Evolutionary conservation across 495 filamentous ascomycete genomes (phyloP), one percentile per base, ranked within the genome.

Genomic region (Wilcoxina mikolae): DNA sequence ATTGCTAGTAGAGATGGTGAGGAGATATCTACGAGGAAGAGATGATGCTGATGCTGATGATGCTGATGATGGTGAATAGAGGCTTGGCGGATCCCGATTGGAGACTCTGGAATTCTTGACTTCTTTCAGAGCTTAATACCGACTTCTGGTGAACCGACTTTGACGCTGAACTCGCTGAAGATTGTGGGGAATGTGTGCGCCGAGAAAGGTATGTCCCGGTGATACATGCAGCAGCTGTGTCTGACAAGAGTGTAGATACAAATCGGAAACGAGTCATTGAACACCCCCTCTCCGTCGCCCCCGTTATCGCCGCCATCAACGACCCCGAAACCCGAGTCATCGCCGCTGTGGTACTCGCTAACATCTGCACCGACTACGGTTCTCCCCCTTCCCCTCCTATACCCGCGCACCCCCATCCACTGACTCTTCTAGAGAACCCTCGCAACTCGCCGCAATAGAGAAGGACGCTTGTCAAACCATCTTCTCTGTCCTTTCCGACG

Each of bases 101-200:
- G 85, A 3, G 76, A 80, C 22, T 76, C 82, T 9, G 83, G 83
- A 0, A 68, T 88, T 17, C 65, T 90, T 22, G 71, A 73, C 2
- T 82, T 85, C 55, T 83, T 85, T 58, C 70, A 86, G 9, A 61
- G 71, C 17, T 57, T 81, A 3, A 58, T 84, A 41, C 66, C 75
- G 9, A 68, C 62, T 0, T 59, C 69, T 17, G 54, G 65, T 22
- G 65, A 74, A 11, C 52, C 65, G 18, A 56, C 57, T 27, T 66
- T 76, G 4, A 51, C 35, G 1, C 28, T 71, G 7, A 56, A 61
- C 1, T 72, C 76, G 25, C 69, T 91, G 27, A 78, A 84, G 15
- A 57, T 90, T 23, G 71, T 87, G 60, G 85, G 83, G 2, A 90
- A 90, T 67, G 79, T 78, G n/a, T 88, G 84, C 67, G 85, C 85